Percentiles rank a stretch among this genome's conserved stretches.
phyloP scores from a whole-genome alignment of 1,284 basidiomycete species.

The Boletus nobilissimus region DNA sequence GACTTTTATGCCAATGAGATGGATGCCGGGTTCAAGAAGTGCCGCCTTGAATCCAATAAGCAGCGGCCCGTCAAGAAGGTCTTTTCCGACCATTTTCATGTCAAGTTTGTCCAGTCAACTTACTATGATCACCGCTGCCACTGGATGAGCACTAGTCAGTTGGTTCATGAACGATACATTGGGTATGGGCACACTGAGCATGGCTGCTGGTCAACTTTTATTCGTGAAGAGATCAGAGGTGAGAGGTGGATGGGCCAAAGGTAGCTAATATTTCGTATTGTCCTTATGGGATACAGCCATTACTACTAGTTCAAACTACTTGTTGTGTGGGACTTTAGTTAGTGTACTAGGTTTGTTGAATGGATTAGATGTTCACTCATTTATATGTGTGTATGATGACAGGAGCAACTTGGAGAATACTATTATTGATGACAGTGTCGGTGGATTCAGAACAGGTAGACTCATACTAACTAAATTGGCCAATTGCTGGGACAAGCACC shows the following conservation, averaged over 20 bases:
- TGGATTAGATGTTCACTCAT: neutral
- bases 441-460: neutral
- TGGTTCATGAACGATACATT: neutral
- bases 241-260: neutral
- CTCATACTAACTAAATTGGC: neutral
- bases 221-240: neutral
- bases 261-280: neutral
- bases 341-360: neutral
- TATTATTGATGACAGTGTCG: neutral
- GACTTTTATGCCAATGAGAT: neutral
- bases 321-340: neutral
- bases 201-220: neutral
- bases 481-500: neutral
- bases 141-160: neutral
- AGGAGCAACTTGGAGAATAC: no score
- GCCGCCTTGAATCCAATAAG: neutral
- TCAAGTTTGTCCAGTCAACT: neutral
- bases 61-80: neutral
- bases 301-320: neutral
- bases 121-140: neutral
- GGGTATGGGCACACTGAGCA: neutral
- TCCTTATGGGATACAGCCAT: neutral
- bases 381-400: no score
- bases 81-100: neutral
- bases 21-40: neutral